Percentiles rank a stretch among this genome's conserved stretches.
Evolutionary conservation across 1,284 basidiomycete species (phyloP).

Genomic region (Sutorius eximius): DNA sequence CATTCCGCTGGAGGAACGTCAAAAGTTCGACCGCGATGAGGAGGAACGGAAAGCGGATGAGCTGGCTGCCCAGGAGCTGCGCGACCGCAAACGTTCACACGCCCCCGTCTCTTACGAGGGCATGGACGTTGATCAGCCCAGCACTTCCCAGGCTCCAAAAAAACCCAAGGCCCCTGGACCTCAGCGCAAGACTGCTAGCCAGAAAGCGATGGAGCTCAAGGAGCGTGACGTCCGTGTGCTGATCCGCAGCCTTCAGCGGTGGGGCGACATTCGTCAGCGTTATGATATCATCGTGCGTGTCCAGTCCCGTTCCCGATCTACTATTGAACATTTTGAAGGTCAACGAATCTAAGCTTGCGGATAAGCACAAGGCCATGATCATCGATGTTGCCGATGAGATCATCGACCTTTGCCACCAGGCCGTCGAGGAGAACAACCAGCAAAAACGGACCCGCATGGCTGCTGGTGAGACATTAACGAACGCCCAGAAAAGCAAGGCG

Average conservation of each 20-base stretch:
- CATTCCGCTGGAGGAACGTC: constrained; percentile 91
- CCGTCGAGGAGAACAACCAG: constrained; percentile 82
- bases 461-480: constrained; percentile 82
- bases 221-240: constrained; percentile 96
- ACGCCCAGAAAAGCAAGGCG: constrained; percentile 92
- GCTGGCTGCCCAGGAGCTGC: constrained; percentile 59
- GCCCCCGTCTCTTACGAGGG: constrained; percentile 89
- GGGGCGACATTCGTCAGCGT: constrained; percentile 95
- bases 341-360: constrained; percentile 87
- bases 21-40: constrained; percentile 83
- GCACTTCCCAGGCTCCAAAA: constrained; percentile 60
- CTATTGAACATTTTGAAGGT: constrained; percentile 51
- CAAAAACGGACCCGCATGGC: constrained; percentile 75
- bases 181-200: constrained; percentile 81
- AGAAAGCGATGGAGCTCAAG: constrained; percentile 95
- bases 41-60: constrained; percentile 73
- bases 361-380: constrained; percentile 94
- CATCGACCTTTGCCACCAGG: constrained; percentile 80
- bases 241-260: constrained; percentile 93
- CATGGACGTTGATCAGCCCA: constrained; percentile 81
- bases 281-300: constrained; percentile 87
- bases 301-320: constrained; percentile 7
- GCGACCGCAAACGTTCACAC: constrained; percentile 81
- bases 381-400: constrained; percentile 92
- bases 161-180: constrained; percentile 69